These are phyloP conservation scores for Apiospora malaysiana DNA, from an alignment of 2,329 filamentous ascomycete species.

Conservation along the genomic window DNA sequence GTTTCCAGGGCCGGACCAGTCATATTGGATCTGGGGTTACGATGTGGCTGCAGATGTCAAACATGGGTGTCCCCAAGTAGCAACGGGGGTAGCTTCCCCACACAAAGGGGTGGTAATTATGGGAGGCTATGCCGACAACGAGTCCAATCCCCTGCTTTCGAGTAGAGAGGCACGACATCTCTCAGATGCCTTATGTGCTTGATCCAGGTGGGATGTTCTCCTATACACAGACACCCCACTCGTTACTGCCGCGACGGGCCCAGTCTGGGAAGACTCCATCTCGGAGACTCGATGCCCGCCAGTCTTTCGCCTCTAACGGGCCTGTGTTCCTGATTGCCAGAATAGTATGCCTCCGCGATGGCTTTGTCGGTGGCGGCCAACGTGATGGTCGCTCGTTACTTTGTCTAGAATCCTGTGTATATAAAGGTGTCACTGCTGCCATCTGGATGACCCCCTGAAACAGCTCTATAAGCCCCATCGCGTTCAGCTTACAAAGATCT, in stretches of 20 bases:
- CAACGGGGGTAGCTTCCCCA: background rate
- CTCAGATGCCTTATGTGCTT: background rate
- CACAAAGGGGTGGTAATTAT: background rate
- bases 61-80: constrained; percentile 13
- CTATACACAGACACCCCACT: constrained; percentile 1
- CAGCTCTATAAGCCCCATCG: constrained; percentile 23
- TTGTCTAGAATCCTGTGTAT: background rate
- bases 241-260: constrained; percentile 27
- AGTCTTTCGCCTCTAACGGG: constrained; percentile 37
- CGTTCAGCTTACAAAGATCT: constrained; percentile 27
- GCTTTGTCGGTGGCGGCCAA: background rate
- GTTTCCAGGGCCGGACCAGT: background rate
- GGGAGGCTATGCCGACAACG: background rate
- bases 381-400: background rate
- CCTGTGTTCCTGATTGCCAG: constrained; percentile 41
- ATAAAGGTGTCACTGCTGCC: constrained; percentile 30
- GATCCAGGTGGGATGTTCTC: background rate
- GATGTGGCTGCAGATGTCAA: constrained; percentile 7
- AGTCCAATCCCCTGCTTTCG: background rate
- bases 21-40: background rate
- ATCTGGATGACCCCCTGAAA: constrained; percentile 16
- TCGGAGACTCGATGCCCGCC: constrained; percentile 40
- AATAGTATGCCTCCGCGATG: constrained; percentile 22
- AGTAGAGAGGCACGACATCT: background rate
- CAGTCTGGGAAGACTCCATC: constrained; percentile 31